Evolutionary conservation across 306 rosid species (phyloP).

Genomic region (Ziziphus jujuba): DNA sequence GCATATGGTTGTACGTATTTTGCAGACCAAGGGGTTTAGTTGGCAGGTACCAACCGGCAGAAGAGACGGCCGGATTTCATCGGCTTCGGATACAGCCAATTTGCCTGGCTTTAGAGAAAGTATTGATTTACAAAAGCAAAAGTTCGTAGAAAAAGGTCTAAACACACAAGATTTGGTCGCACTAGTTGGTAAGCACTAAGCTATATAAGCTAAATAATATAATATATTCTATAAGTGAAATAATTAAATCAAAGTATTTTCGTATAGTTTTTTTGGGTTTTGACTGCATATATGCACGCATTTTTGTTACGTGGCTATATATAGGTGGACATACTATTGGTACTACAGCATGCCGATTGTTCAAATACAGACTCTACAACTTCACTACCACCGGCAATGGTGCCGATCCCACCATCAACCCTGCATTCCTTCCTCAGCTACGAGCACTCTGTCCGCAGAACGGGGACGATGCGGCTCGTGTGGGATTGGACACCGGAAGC

Average conservation of each 20-base stretch:
- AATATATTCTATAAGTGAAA: neutral
- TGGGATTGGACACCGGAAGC: constrained; percentile 49
- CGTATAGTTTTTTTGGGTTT: neutral
- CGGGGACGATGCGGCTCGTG: constrained; percentile 34
- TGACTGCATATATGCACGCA: neutral
- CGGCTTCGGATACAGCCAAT: constrained; percentile 34
- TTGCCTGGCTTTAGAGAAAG: constrained; percentile 43
- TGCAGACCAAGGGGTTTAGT: constrained; percentile 39
- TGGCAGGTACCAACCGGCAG: constrained; percentile 65
- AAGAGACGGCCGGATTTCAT: constrained; percentile 54
- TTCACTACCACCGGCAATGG: constrained; percentile 35
- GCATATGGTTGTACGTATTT: neutral
- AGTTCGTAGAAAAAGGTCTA: constrained; percentile 48
- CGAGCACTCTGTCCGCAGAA: constrained; percentile 52
- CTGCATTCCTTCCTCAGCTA: constrained; percentile 44
- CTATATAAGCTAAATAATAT: neutral
- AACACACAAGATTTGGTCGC: constrained; percentile 57
- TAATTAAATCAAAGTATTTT: no score
- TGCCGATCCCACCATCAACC: constrained; percentile 47
- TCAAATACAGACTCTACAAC: constrained; percentile 51
- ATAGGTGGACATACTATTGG: constrained; percentile 72
- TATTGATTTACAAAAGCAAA: constrained; percentile 37
- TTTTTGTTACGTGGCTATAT: no score
- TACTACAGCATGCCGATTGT: constrained; percentile 44
- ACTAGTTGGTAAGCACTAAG: constrained; percentile 47